Evolutionary conservation across 805 yeast species (phyloP).

Genomic region (Torulaspora maleeae): DNA sequence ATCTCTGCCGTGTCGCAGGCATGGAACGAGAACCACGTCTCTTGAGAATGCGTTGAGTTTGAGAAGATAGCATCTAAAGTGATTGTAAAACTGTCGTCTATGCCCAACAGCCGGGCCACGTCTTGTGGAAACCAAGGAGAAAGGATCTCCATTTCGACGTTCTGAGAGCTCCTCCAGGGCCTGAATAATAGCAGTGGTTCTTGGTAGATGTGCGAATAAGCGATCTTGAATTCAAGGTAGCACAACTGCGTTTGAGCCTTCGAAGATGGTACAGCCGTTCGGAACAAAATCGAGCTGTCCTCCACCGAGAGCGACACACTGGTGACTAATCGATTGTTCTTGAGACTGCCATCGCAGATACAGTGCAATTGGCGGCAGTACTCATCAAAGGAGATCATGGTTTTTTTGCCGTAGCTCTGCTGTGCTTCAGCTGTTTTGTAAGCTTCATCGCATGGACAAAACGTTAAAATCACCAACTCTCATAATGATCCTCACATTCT

Average conservation of each 20-base stretch:
- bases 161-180: constrained; percentile 14
- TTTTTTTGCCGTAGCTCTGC: background rate
- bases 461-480: constrained; percentile 2
- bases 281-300: constrained; percentile 4
- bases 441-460: background rate
- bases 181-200: constrained; percentile 25
- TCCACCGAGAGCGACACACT: background rate
- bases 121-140: constrained; percentile 15
- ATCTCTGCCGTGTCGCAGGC: constrained; percentile 30
- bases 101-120: constrained; percentile 5
- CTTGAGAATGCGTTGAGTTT: constrained; percentile 5
- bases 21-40: constrained; percentile 28
- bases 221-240: constrained; percentile 19
- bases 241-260: background rate
- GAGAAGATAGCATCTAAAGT: constrained; percentile 15
- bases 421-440: background rate
- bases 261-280: constrained; percentile 4
- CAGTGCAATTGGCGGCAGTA: constrained; percentile 4
- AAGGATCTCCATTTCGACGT: constrained; percentile 4
- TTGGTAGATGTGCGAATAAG: constrained; percentile 19
- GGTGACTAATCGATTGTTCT: constrained; percentile 2
- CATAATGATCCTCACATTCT: background rate
- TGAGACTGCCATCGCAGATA: constrained; percentile 1
- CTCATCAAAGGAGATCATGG: constrained; percentile 1
- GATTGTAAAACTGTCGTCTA: constrained; percentile 8